Conservation (phyloP, 768 basidiomycete genomes). For the Phaeotremella skinneri region DNA sequence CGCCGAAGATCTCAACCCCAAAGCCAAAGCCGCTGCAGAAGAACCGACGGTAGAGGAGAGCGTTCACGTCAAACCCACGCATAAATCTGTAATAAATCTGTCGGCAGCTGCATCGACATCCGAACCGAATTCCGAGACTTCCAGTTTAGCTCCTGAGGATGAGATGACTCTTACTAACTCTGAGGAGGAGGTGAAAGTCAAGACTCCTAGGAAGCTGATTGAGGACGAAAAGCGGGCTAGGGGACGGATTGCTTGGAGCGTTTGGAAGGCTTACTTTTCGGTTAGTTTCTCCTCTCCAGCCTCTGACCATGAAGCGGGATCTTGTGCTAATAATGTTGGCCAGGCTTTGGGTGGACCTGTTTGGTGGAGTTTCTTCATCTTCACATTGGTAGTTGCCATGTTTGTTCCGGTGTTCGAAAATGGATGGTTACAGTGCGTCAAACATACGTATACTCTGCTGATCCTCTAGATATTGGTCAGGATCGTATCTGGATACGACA, state of each 20-base stretch:
- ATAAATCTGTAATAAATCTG: constrained; percentile 29
- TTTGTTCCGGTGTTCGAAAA: constrained; percentile 67
- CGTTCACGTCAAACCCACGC: constrained; percentile 16
- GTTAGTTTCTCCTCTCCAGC: no score
- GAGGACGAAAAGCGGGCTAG: constrained; percentile 71
- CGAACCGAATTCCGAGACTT: constrained; percentile 56
- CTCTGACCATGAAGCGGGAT: neutral
- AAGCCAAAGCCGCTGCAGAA: constrained; percentile 20
- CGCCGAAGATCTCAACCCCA: constrained; percentile 55
- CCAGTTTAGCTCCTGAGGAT: constrained; percentile 54
- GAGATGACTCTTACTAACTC: constrained; percentile 29
- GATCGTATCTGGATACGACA: constrained; percentile 47
- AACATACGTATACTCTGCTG: neutral
- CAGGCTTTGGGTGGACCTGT: constrained; percentile 38
- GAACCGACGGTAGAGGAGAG: constrained; percentile 21
- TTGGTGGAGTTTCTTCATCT: constrained; percentile 60
- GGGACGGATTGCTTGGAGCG: constrained; percentile 64
- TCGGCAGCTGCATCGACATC: constrained; percentile 43
- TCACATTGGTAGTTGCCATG: constrained; percentile 60
- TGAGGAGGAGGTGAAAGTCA: constrained; percentile 52
- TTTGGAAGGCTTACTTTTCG: constrained; percentile 64
- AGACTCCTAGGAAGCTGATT: constrained; percentile 72
- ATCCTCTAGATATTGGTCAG: constrained; percentile 59
- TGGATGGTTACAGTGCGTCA: constrained; percentile 58
- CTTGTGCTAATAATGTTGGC: neutral